Base-by-base conservation (phyloP, 176 grass and related monocot species). In the Bolboschoenus planiculmis region DNA sequence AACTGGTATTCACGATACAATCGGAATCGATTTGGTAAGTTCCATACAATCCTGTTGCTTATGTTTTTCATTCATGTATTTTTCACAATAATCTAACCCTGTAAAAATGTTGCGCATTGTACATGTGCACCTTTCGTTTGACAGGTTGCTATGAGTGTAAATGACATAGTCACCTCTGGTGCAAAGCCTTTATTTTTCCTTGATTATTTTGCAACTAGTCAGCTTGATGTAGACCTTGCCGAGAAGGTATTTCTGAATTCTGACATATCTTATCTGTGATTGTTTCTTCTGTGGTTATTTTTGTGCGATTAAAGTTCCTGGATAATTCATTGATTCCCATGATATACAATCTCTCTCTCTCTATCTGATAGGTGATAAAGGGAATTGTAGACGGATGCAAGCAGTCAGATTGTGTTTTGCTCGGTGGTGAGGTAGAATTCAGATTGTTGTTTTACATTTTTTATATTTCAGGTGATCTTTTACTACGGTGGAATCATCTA, bases 121-220 rank as follows among this genome's bases (percentile, higher is more conserved):
- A 56, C 21, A 16, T 27, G 13, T 21, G 10, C 13, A 60, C 1
- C 46, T 55, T 56, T 48, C 15, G 81, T 5, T 44, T 16, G 56
- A 10, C 81, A 99, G 96, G 96, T 99, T 26, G 92, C 96, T 77
- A 99, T 99, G 96, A 99, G 96, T 47, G 96, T 99, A 31, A 99
- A 99, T 79, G 92, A 99, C 80, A 95, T 99, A 72, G 77, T 99
- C 80, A 99, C 96, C 29, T 93, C 93, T 4, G 96, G 96, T 35
- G 96, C 96, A 20, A 90, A 93, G 64, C 96, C 96, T 55, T 61
- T 99, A 57, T 99, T 99, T 81, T 99, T 99, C 86, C 89, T 99
- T 20, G 96, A 99, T 86, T 99, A 99, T 35, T 99, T 81, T 72
- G 89, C 91, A 48, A 95, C 96, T 0, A 99, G 96, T 90, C 84